Evolutionary conservation across 176 grass and related monocot species (phyloP).

Genomic region (Triticum urartu): DNA sequence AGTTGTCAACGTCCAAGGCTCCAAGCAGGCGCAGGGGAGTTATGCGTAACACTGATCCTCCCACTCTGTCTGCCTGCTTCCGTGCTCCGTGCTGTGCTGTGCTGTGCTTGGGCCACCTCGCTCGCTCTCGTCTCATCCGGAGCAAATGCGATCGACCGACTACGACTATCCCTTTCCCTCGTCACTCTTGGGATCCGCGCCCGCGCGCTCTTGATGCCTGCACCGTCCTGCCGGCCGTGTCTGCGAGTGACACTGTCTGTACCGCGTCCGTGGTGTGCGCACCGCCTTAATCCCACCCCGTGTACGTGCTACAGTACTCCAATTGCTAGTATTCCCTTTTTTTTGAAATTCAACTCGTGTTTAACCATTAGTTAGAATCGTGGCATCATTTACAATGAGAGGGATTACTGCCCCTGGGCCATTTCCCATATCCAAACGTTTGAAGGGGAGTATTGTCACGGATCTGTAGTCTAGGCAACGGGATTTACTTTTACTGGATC

Average conservation of each 20-base stretch:
- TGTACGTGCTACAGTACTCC: neutral
- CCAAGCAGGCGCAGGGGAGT: neutral
- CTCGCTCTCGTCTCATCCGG: neutral
- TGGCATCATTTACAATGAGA: no score
- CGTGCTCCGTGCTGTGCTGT: neutral
- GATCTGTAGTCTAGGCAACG: no score
- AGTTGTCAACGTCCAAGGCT: constrained; percentile 39
- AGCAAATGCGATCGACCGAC: constrained; percentile 21
- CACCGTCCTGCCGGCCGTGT: neutral
- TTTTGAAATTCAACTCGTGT: no score
- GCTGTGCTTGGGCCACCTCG: neutral
- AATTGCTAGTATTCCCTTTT: no score
- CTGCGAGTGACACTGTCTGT: neutral
- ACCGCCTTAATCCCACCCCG: neutral
- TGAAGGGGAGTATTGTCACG: no score
- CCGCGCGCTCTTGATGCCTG: neutral
- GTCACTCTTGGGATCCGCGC: constrained; percentile 36
- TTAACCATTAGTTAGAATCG: no score
- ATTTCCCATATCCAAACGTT: no score
- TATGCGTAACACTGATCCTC: constrained; percentile 28
- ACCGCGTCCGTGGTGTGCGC: neutral
- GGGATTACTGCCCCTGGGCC: no score
- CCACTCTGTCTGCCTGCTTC: constrained; percentile 2
- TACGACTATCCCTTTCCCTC: constrained; percentile 14
- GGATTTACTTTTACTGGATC: no score